Evolutionary conservation across 1,284 basidiomycete species (phyloP), one percentile per base, ranked within the genome.

Genomic region (Tausonia pullulans): DNA sequence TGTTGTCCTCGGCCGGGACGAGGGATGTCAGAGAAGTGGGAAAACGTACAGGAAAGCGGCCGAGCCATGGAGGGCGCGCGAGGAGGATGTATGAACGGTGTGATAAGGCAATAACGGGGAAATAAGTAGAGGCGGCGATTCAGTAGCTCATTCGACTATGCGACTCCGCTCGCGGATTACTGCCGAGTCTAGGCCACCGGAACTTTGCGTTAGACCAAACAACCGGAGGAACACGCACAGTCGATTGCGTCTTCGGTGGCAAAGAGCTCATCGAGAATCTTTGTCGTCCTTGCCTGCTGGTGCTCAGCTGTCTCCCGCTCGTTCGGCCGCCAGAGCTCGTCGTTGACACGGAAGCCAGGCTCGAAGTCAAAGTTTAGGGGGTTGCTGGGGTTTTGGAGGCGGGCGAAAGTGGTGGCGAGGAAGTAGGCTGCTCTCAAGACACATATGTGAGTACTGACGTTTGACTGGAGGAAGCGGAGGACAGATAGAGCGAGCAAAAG

Each of bases 331-430:
- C 63, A 64, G 6, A 60, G 63, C 43, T 56, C 52, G 56, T 64
- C 63, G 13, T 55, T n/a, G 11, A 43, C 16, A 16, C 52, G 11
- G 14, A 64, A 64, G 9, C 45, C 51, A 8, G 51, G 52, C 43
- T 64, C 63, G 43, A 64, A 58, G 9, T n/a, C 58, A 43, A 60
- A 64, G 58, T 60, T n/a, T 16, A 64, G 52, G n/a, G 58, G 46
- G 39, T 64, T 64, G 39, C 52, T 3, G 7, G 63, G 58, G 63
- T 64, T 60, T 5, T 50, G 51, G 4, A 48, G 56, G 8, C 53
- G 58, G 51, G 48, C 60, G 54, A 57, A 58, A 43, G 53, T 60
- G 13, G 60, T 67, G 14, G 45, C 48, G 5, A 64, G 58, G 48
- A 63, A 58, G 51, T 49, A 65, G 49, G 64, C 64, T 61, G 53